Conservation (phyloP, 1,284 basidiomycete species). For the Thelephora terrestris region DNA sequence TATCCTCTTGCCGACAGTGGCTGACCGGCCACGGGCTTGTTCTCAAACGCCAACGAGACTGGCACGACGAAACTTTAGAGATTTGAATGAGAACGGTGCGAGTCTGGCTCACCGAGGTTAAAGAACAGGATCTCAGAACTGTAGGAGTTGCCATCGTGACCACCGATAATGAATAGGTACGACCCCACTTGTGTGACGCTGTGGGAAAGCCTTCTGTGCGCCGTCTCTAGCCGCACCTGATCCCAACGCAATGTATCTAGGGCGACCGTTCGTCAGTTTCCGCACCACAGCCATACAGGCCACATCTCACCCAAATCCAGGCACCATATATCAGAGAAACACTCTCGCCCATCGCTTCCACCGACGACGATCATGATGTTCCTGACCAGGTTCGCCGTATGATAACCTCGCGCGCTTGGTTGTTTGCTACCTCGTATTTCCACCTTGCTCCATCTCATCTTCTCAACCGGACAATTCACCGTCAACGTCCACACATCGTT, state of each 20-base stretch:
- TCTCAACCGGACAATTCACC: constrained; percentile 34
- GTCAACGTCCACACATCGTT: constrained; percentile 89
- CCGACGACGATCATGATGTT: constrained; percentile 79
- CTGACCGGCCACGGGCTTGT: constrained; percentile 51
- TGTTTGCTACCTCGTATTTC: constrained; percentile 35
- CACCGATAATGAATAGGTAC: constrained; percentile 83
- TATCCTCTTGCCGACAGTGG: constrained; percentile 75
- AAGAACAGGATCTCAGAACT: constrained; percentile 74
- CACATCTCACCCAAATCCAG: constrained; percentile 58
- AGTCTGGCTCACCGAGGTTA: constrained; percentile 59
- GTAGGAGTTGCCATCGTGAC: constrained; percentile 77
- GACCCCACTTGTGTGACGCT: constrained; percentile 89
- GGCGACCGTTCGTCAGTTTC: neutral
- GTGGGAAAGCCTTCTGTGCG: constrained; percentile 73
- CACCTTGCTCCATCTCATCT: constrained; percentile 58
- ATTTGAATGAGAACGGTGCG: constrained; percentile 12
- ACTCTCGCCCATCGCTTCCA: constrained; percentile 71
- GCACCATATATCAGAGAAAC: constrained; percentile 82
- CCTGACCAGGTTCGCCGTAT: constrained; percentile 81
- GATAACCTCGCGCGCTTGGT: constrained; percentile 76
- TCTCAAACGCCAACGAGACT: constrained; percentile 61
- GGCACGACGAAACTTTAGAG: constrained; percentile 25
- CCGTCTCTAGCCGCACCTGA: constrained; percentile 41
- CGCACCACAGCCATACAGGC: constrained; percentile 19
- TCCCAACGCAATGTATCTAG: constrained; percentile 69